Conservation (phyloP, 441 rosid genomes). For the Monsonia emarginata region DNA sequence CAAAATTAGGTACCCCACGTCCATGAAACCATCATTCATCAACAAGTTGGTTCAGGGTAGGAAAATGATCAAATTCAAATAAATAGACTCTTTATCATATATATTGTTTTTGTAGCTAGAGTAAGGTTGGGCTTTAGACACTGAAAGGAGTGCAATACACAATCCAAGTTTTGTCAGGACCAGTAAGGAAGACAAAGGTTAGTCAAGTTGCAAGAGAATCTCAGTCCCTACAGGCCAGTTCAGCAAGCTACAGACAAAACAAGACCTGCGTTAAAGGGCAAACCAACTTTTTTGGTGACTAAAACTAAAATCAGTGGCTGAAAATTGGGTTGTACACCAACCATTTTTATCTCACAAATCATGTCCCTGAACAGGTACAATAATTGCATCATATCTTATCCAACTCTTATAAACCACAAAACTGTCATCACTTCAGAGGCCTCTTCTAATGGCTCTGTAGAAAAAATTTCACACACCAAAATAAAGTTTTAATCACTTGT, state of each 20-base stretch:
- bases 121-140: neutral
- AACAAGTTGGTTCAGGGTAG: neutral
- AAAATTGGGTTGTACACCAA: neutral
- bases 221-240: conserved; percentile 5
- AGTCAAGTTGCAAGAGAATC: neutral
- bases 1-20: neutral
- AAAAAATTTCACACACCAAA: neutral
- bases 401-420: conserved; percentile 4
- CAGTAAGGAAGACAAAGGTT: neutral
- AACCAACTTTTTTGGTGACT: neutral
- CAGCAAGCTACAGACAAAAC: too few relatives aligned
- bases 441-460: conserved; percentile 1
- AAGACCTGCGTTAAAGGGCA: neutral
- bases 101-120: neutral
- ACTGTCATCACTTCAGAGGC: neutral
- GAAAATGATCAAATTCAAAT: neutral
- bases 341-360: too few relatives aligned
- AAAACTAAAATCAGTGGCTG: neutral
- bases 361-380: neutral
- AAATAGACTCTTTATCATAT: neutral
- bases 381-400: conserved; percentile 7
- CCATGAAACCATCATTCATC: neutral
- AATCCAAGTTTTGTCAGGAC: neutral
- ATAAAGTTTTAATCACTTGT: neutral
- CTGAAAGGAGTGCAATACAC: neutral